Evolutionary conservation across 352 stramenopile genomes (phyloP).

Genomic region (Globisporangium camurandrum): DNA sequence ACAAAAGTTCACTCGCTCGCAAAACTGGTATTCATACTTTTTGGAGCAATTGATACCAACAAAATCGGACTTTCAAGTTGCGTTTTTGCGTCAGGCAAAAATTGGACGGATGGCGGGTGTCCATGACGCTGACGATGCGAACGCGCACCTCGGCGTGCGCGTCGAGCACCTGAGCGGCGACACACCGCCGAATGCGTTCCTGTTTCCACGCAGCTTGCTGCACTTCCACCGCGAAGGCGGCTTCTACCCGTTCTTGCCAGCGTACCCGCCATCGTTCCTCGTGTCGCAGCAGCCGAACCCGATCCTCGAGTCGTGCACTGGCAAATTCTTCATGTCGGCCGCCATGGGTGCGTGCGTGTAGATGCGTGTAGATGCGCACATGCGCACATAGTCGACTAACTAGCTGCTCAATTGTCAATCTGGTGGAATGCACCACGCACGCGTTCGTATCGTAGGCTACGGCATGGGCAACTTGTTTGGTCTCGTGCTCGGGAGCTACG

Average conservation of each 20-base stretch:
- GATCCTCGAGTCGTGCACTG: slow-evolving; percentile 66
- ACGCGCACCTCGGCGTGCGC: slow-evolving; percentile 46
- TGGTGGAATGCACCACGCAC: too few relatives aligned
- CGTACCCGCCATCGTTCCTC: slow-evolving; percentile 60
- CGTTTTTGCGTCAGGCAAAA: too few relatives aligned
- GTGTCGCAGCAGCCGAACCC: slow-evolving; percentile 65
- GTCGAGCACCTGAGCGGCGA: slow-evolving; percentile 48
- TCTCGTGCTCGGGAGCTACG: slow-evolving; percentile 74
- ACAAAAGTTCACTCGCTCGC: too few relatives aligned
- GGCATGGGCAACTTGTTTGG: slow-evolving; percentile 77
- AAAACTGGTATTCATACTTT: too few relatives aligned
- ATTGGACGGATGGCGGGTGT: too few relatives aligned
- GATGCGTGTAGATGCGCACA: neutral
- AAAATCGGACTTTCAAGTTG: too few relatives aligned
- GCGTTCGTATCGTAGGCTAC: slow-evolving; percentile 56
- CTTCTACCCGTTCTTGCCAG: slow-evolving; percentile 63
- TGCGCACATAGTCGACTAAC: too few relatives aligned
- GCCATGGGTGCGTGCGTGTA: slow-evolving; percentile 45
- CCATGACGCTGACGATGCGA: slow-evolving; percentile 47
- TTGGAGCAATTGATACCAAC: too few relatives aligned
- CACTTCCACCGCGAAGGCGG: slow-evolving; percentile 40
- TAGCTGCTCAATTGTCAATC: too few relatives aligned
- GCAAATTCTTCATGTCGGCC: slow-evolving; percentile 78
- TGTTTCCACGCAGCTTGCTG: slow-evolving; percentile 58
- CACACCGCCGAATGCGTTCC: slow-evolving; percentile 64